phyloP scores from a whole-genome alignment of 768 basidiomycete genomes.

The Tricholoma saponaceum region DNA sequence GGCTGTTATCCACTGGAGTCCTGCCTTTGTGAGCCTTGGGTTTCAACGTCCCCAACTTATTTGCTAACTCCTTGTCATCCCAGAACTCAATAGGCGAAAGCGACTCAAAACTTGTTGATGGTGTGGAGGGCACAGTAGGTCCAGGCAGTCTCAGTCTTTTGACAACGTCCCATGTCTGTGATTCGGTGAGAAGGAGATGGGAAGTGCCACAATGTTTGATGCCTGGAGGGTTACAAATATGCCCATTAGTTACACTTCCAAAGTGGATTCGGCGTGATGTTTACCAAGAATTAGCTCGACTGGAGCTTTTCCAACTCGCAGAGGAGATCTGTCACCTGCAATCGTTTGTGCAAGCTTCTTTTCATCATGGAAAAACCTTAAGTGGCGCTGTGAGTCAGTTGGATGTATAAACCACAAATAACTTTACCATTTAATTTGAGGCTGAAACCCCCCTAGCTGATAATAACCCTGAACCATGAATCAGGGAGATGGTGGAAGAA shows the following conservation, averaged over 20 bases:
- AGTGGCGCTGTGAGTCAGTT: neutral
- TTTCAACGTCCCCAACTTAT: slow-evolving; percentile 35
- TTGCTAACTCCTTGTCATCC: slow-evolving; percentile 23
- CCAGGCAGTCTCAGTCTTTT: slow-evolving; percentile 8
- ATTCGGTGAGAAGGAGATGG: slow-evolving; percentile 37
- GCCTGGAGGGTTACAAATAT: slow-evolving; percentile 24
- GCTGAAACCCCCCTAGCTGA: neutral
- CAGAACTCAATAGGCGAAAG: slow-evolving; percentile 45
- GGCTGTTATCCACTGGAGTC: slow-evolving; percentile 33
- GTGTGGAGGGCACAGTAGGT: slow-evolving; percentile 9
- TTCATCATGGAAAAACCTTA: slow-evolving; percentile 26
- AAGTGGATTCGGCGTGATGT: neutral
- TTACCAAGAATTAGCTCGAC: slow-evolving; percentile 44
- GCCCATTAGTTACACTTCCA: neutral
- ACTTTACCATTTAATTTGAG: slow-evolving; percentile 14
- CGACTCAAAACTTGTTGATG: slow-evolving; percentile 32
- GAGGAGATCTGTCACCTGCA: slow-evolving; percentile 21
- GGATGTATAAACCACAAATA: neutral
- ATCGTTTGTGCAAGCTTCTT: slow-evolving; percentile 28
- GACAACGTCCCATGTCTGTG: slow-evolving; percentile 24
- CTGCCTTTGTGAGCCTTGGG: slow-evolving; percentile 33
- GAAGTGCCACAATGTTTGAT: slow-evolving; percentile 40
- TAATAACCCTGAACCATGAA: neutral
- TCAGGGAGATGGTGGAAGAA: neutral
- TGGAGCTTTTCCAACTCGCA: slow-evolving; percentile 20